phyloP scores from a whole-genome alignment of 768 basidiomycete species.

The Vishniacozyma victoriae region DNA sequence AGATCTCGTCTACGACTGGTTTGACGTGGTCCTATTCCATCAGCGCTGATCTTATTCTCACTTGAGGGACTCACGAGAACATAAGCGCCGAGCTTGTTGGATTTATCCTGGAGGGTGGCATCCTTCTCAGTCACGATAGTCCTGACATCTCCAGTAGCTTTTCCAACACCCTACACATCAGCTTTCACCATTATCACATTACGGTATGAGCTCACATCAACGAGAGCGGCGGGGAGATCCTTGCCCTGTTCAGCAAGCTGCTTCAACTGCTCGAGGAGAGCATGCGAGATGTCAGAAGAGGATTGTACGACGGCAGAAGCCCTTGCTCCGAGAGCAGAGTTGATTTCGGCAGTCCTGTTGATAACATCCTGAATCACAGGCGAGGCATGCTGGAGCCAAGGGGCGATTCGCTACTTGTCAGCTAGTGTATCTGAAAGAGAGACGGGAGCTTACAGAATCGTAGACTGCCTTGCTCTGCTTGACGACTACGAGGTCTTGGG shows the following conservation, averaged over 20 bases:
- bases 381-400: constrained; percentile 23
- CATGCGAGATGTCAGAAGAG: constrained; percentile 30
- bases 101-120: constrained; percentile 34
- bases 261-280: constrained; percentile 37
- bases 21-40: constrained; percentile 39
- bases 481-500: constrained; percentile 59
- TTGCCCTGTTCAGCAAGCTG: constrained; percentile 33
- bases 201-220: constrained; percentile 21
- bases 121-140: constrained; percentile 39
- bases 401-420: constrained; percentile 29
- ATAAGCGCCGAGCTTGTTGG: constrained; percentile 39
- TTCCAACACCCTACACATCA: constrained; percentile 24
- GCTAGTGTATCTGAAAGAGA: too few species aligned
- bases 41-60: not conserved
- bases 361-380: constrained; percentile 32
- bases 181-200: not conserved
- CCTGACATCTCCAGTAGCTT: constrained; percentile 30
- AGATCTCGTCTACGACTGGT: constrained; percentile 41
- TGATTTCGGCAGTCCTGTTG: constrained; percentile 36
- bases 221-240: constrained; percentile 24
- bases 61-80: constrained; percentile 25
- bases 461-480: constrained; percentile 44
- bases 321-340: constrained; percentile 35
- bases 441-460: constrained; percentile 34
- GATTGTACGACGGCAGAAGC: constrained; percentile 31